Base-by-base conservation (phyloP, 2,329 filamentous ascomycete genomes). In the Colletotrichum salicis region DNA sequence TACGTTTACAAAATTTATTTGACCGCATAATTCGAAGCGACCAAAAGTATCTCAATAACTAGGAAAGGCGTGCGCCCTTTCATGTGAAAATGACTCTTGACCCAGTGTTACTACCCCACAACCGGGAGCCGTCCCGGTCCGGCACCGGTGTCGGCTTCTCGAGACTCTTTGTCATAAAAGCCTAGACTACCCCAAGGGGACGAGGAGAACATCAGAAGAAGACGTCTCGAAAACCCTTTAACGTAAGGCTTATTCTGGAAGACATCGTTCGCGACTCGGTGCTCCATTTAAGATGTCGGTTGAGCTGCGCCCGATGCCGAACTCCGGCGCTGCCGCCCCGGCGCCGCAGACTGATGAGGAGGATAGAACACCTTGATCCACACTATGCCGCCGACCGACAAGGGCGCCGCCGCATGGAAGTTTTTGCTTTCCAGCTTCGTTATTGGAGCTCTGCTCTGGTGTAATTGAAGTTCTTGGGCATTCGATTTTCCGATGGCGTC, bases 381-480 rank as follows among this genome's bases (percentile, higher is more conserved):
- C 33, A 64, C 72, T n/a, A 72, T 77, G 3, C 73, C 73, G 1
- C 74, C 75, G 0, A 67, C 73, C 5, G 76, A 78, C 33, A 54
- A 67, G 19, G 75, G 77, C 2, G 58, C 57, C 1, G 72, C 63
- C 3, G 76, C 77, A 1, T 77, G 73, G 71, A 77, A 73, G 27
- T 77, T 75, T 22, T 62, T 77, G 3, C 64, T 76, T 4, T 75
- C 70, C 1, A 68, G 71, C 15, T 78, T 77, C 55, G 64, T 76
- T 1, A 70, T 78, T 1, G 76, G 77, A 56, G 77, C 75, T 1
- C 33, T 75, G 13, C 71, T 78, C 1, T 78, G 77, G 77, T 76
- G 77, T 77, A 63, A 29, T 29, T 29, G 27, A 29, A 29, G 27
- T 31, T 48, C 5, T 4, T 4, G 7, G 11, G 27, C 27, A 29